These are phyloP conservation scores for Wickerhamomyces hampshirensis DNA, from an alignment of 805 yeast species.

Conservation along the genomic window DNA sequence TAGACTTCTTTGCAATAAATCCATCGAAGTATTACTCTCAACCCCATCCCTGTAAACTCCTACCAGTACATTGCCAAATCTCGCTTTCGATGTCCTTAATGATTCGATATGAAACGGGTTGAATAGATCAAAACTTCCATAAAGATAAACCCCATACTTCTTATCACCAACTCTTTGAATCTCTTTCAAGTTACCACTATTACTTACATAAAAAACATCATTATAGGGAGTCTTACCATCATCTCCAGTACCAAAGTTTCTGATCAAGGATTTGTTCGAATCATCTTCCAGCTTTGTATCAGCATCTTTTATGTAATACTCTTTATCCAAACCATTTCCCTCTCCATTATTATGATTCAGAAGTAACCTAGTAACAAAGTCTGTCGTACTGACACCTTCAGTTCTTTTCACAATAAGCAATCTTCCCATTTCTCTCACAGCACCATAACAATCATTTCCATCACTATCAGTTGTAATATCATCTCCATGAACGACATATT, in stretches of 20 bases:
- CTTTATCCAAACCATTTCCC: constrained; percentile 10
- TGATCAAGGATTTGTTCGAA: constrained; percentile 7
- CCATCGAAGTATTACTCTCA: constrained; percentile 78
- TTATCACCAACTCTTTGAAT: constrained; percentile 17
- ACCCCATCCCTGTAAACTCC: constrained; percentile 68
- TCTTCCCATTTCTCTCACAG: constrained; percentile 77
- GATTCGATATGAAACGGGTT: constrained; percentile 90
- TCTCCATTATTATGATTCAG: background rate
- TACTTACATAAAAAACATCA: constrained; percentile 48
- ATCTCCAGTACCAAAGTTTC: constrained; percentile 53
- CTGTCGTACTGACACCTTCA: constrained; percentile 92
- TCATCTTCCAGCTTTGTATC: constrained; percentile 1
- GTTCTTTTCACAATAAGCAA: constrained; percentile 91
- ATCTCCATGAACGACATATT: constrained; percentile 97
- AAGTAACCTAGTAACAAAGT: constrained; percentile 85
- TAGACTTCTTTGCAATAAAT: constrained; percentile 74
- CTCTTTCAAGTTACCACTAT: constrained; percentile 24
- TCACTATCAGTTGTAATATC: constrained; percentile 95
- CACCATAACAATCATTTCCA: constrained; percentile 89
- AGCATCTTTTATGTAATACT: constrained; percentile 14
- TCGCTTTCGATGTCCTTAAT: constrained; percentile 42
- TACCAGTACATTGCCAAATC: constrained; percentile 44
- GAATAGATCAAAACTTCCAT: constrained; percentile 88
- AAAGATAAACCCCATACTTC: constrained; percentile 45
- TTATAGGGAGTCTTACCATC: constrained; percentile 54